These are phyloP conservation scores for Chaetoscypha palmicola DNA, from an alignment of 2,329 filamentous ascomycete species.

Conservation along the genomic window DNA sequence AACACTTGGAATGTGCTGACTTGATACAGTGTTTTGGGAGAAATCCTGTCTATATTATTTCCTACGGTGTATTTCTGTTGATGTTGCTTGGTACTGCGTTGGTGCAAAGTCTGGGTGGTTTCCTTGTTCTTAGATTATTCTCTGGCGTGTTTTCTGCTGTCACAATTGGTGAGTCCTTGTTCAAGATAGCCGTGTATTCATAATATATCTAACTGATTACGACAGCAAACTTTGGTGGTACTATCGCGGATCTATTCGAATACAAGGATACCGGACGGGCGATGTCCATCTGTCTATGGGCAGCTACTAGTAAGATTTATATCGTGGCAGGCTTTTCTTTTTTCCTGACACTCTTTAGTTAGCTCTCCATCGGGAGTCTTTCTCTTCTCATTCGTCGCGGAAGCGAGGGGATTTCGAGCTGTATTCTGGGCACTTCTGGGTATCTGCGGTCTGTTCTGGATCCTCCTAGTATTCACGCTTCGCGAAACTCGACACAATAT, in stretches of 20 bases:
- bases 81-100: slow-evolving; percentile 38
- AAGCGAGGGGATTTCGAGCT: slow-evolving; percentile 6
- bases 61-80: slow-evolving; percentile 44
- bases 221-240: slow-evolving; percentile 34
- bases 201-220: not conserved
- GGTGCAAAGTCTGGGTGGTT: slow-evolving; percentile 35
- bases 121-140: slow-evolving; percentile 37
- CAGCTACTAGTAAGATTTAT: slow-evolving; percentile 34
- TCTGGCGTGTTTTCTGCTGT: slow-evolving; percentile 39
- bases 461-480: slow-evolving; percentile 6
- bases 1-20: not conserved
- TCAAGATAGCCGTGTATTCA: too few species aligned
- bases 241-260: slow-evolving; percentile 20
- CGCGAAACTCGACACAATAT: slow-evolving; percentile 12
- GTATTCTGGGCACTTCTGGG: slow-evolving; percentile 17
- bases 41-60: slow-evolving; percentile 36
- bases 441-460: slow-evolving; percentile 14
- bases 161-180: slow-evolving; percentile 27
- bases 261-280: slow-evolving; percentile 22
- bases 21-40: slow-evolving; percentile 33
- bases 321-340: not conserved
- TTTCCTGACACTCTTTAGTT: not conserved
- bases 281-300: slow-evolving; percentile 37
- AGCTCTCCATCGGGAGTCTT: slow-evolving; percentile 33
- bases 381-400: slow-evolving; percentile 14